These are phyloP conservation scores for Trifolium repens DNA, from an alignment of 306 rosid species.

Conservation along the genomic window DNA sequence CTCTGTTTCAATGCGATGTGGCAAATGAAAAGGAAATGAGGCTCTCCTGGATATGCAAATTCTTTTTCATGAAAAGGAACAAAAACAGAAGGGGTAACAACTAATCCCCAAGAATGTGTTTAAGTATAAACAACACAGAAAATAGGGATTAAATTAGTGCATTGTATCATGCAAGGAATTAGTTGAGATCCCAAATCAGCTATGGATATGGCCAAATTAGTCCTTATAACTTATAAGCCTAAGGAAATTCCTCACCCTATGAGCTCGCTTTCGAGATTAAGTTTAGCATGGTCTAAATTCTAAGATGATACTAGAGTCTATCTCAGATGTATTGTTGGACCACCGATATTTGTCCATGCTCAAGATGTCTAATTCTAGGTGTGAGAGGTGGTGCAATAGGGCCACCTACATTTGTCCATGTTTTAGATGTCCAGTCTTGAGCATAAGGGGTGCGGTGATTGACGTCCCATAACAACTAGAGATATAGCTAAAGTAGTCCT, in stretches of 20 bases:
- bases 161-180: conserved; percentile 36
- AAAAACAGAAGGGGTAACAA: not conserved
- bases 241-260: not conserved
- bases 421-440: not conserved
- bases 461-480: not conserved
- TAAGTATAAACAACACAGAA: conserved; percentile 12
- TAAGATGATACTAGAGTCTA: not conserved
- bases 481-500: not conserved
- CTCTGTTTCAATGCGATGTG: not conserved
- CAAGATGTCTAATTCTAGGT: not conserved
- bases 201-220: not conserved
- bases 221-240: not conserved
- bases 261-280: not conserved
- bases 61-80: conserved; percentile 3
- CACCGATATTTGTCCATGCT: not conserved
- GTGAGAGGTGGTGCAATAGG: not conserved
- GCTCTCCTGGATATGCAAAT: conserved; percentile 6
- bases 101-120: conserved; percentile 13
- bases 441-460: not conserved
- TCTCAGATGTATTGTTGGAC: not conserved
- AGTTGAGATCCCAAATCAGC: conserved; percentile 1
- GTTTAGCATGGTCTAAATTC: not conserved
- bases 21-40: conserved; percentile 19
- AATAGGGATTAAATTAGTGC: conserved; percentile 1
- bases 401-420: not conserved